Percentiles rank a stretch among this genome's conserved stretches.
Evolutionary conservation across 441 rosid species (phyloP).

Genomic region (Adansonia rubrostipa): DNA sequence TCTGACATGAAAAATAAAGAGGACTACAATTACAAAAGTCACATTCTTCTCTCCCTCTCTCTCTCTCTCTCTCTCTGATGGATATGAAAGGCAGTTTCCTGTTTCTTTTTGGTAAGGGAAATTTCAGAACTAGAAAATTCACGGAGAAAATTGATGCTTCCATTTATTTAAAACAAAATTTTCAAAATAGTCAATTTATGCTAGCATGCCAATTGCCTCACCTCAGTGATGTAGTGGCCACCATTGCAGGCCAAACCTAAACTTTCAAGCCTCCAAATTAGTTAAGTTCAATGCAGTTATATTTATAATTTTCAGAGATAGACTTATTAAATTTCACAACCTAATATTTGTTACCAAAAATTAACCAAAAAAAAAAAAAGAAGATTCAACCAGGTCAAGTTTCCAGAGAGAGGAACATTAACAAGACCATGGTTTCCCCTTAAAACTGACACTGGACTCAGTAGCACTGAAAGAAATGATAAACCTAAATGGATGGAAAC

Average conservation of each 20-base stretch:
- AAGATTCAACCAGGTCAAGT: neutral
- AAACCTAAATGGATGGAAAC: neutral
- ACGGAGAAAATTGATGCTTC: neutral
- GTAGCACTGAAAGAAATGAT: neutral
- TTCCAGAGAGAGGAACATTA: neutral
- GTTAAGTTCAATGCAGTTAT: neutral
- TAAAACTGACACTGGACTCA: neutral
- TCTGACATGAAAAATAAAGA: neutral
- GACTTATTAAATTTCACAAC: neutral
- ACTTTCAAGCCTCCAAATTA: neutral
- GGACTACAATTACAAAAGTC: neutral
- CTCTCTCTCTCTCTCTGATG: neutral
- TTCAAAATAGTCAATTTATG: neutral
- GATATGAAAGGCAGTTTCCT: neutral
- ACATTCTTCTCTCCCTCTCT: neutral
- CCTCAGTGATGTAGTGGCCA: neutral
- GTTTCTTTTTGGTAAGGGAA: neutral
- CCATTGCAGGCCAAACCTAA: neutral
- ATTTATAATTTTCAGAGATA: neutral
- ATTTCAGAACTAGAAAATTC: neutral
- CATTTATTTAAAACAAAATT: neutral
- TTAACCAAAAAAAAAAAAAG: neutral
- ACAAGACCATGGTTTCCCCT: neutral
- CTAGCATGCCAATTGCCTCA: neutral
- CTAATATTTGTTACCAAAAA: conserved; percentile 4